Conservation (phyloP, 768 basidiomycete genomes). For the Rhodotorula taiwanensis region DNA sequence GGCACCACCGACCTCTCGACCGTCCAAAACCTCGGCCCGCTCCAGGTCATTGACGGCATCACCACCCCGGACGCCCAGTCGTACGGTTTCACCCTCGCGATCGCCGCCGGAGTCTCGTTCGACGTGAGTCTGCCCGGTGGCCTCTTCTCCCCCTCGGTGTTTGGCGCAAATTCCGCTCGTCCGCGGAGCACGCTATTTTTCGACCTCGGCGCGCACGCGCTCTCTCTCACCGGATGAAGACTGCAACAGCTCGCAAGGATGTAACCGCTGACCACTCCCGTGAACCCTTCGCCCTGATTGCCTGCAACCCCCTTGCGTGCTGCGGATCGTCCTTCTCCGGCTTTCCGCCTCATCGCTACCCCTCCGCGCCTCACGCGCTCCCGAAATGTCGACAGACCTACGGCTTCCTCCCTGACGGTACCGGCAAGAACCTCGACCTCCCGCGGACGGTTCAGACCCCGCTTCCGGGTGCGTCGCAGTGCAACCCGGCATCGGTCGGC, state of each 20-base stretch:
- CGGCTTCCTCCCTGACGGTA: constrained; percentile 36
- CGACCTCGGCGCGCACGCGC: too few species aligned
- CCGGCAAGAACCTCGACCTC: constrained; percentile 36
- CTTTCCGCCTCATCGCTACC: background rate
- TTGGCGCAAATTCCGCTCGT: too few species aligned
- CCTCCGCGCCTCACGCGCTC: background rate
- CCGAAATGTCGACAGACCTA: constrained; percentile 3
- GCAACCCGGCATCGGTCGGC: constrained; percentile 10
- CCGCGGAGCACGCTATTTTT: too few species aligned
- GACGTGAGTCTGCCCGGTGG: constrained; percentile 15
- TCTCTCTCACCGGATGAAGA: too few species aligned
- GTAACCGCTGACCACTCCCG: too few species aligned
- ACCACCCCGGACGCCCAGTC: constrained; percentile 24
- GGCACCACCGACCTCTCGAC: constrained; percentile 13
- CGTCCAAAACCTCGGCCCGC: constrained; percentile 14
- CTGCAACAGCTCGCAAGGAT: too few species aligned
- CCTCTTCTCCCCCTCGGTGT: too few species aligned
- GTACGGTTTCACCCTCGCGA: constrained; percentile 21
- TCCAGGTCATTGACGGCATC: constrained; percentile 28
- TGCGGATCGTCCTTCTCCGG: background rate
- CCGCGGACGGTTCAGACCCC: constrained; percentile 17
- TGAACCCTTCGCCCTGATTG: too few species aligned
- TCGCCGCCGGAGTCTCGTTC: constrained; percentile 33
- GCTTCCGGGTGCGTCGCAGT: constrained; percentile 16
- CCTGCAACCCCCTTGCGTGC: too few species aligned